Base-by-base conservation (phyloP, 495 filamentous ascomycete genomes). In the Trypethelium eluteriae region DNA sequence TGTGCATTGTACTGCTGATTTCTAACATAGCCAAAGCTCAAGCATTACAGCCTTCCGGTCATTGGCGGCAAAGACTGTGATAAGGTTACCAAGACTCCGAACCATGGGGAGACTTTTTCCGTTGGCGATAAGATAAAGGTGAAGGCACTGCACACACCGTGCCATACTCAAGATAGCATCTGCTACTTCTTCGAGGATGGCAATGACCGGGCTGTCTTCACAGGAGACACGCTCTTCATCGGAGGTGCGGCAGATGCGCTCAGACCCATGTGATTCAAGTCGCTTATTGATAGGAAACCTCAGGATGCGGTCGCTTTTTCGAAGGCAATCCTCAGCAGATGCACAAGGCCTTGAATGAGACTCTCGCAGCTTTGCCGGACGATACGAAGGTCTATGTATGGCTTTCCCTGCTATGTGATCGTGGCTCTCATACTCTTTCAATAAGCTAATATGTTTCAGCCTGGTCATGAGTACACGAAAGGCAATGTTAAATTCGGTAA, bases 151-250 rank as follows among this genome's bases (percentile, higher is more conserved):
- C 88, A 98, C 77, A 98, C 94, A 7, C 94, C 94, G 2, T 98
- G 94, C 75, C 95, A 98, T 75, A 98, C 94, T 2, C 94, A 97
- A 77, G 94, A 98, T 76, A 96, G 92, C 73, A 96, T 98, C 70
- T 98, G 94, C 82, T 98, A 85, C 70, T 84, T 84, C 63, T 85
- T 94, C 81, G 84, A 96, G 76, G 94, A 98, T 72, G 74, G 76
- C 47, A 63, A 73, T 34, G 86, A 96, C 62, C 86, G 83, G 69
- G 95, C 83, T 9, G 90, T 98, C 32, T 98, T 98, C 75, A 98
- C 94, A 0, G 94, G 94, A 32, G 94, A 98, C 74, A 98, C 94
- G 4, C 80, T 98, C 25, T 98, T 98, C 74, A 92, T 96, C 75
- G 94, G 86, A 65, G 93, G 92, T 93, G 74, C 18, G 68, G 68